These are phyloP conservation scores for Rhizopogon roseolus DNA, from an alignment of 768 basidiomycete genomes.

Conservation along the genomic window DNA sequence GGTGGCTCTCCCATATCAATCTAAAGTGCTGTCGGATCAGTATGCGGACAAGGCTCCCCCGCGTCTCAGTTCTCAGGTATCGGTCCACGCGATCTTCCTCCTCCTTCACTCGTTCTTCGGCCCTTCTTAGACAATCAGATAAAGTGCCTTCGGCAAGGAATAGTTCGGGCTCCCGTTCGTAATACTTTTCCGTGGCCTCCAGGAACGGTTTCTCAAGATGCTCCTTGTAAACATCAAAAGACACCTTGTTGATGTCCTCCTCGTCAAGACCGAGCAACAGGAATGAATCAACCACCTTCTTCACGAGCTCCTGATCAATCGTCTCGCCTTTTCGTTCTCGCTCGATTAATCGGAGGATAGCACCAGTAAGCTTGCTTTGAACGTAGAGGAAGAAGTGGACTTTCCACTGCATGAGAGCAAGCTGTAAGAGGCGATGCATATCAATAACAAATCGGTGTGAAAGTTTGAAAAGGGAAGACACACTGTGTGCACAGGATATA, in stretches of 20 bases:
- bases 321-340: conserved; percentile 90
- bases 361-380: conserved; percentile 79
- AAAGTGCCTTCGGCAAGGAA: conserved; percentile 87
- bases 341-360: conserved; percentile 87
- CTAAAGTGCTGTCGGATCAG: conserved; percentile 84
- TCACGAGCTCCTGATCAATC: conserved; percentile 89
- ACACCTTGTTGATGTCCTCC: conserved; percentile 83
- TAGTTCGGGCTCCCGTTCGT: conserved; percentile 84
- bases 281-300: conserved; percentile 92
- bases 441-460: neutral
- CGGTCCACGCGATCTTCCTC: conserved; percentile 95
- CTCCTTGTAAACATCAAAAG: conserved; percentile 93
- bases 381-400: conserved; percentile 91
- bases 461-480: conserved; percentile 20
- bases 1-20: conserved; percentile 92
- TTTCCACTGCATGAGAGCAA: conserved; percentile 98
- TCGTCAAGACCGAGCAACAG: conserved; percentile 94
- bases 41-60: conserved; percentile 75
- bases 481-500: conserved; percentile 96
- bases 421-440: conserved; percentile 34
- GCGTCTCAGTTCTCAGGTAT: conserved; percentile 85
- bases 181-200: conserved; percentile 83
- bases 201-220: conserved; percentile 91
- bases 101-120: conserved; percentile 86
- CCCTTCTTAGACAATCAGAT: conserved; percentile 93